A percentile compares a stretch with the other conserved stretches of the same genome.
Evolutionary conservation across 2,329 filamentous ascomycete genomes (phyloP).

Genomic region (Ophiocordyceps camponoti-rufipedis): DNA sequence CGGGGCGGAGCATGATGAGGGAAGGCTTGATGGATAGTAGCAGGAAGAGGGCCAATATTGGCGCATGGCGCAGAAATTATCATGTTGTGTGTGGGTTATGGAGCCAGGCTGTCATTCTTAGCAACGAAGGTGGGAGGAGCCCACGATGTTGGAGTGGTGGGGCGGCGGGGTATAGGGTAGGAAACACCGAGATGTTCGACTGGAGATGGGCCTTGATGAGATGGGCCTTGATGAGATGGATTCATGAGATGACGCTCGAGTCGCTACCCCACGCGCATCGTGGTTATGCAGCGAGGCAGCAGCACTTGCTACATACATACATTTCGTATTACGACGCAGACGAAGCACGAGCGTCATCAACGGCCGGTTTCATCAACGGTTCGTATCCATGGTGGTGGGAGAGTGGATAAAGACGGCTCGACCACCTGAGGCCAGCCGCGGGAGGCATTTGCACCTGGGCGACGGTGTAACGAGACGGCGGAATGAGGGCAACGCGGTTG

Average conservation of each 20-base stretch:
- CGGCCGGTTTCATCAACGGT: no score
- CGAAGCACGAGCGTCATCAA: neutral
- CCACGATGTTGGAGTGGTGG: neutral
- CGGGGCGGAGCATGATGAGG: no score
- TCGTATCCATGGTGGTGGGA: no score
- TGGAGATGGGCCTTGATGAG: no score
- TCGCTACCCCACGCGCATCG: neutral
- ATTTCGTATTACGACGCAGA: no score
- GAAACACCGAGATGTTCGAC: no score
- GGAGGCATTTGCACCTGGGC: neutral
- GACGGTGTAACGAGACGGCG: neutral
- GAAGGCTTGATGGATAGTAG: no score
- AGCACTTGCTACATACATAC: no score
- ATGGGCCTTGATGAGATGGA: neutral
- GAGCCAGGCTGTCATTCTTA: neutral
- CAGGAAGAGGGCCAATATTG: neutral
- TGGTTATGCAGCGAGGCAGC: neutral
- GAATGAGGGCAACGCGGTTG: no score
- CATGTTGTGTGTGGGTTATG: neutral
- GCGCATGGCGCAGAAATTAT: neutral
- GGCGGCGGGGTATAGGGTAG: neutral
- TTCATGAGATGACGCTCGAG: no score
- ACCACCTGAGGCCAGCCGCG: neutral
- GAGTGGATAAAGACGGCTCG: neutral
- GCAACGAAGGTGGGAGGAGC: neutral